Base-by-base conservation (phyloP, 2,329 filamentous ascomycete species). In the Sclerotinia sclerotiorum region DNA sequence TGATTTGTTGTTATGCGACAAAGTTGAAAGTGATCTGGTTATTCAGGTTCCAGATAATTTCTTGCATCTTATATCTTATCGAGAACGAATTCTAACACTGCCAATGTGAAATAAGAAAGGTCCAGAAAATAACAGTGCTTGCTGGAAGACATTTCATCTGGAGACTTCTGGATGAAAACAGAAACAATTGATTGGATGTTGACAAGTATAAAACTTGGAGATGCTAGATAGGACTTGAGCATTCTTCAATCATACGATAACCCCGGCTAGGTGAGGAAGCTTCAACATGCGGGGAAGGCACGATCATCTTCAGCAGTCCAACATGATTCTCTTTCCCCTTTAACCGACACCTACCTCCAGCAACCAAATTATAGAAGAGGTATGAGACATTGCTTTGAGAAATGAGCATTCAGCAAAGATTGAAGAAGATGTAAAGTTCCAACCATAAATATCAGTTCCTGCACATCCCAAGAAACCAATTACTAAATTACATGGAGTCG, bases 221-320 rank as follows among this genome's bases (percentile, higher is more conserved):
- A n/a, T n/a, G n/a, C n/a, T n/a, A n/a, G n/a, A 57, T 1, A 2
- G 0, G 27, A 60, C 2, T 5, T 46, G 42, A n/a, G 27, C 8
- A 32, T 32, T 24, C 19, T 48, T 49, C 13, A 46, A 51, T 63
- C 60, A n/a, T 51, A 63, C 60, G 44, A 61, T 35, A 4, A 24
- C 27, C 32, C 19, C 27, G 51, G n/a, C 29, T 17, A 4, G 19
- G 46, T 63, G 29, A 51, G n/a, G 60, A 6, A 63, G 17, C 27
- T 15, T 5, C 46, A 39, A 17, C 29, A 21, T 39, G 42, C 27
- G 58, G 15, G 46, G 60, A 51, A 63, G 60, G 60, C 5, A 19
- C 48, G 46, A 63, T 17, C 17, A 17, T 42, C 46, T 29, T 51
- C 35, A 49, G 24, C 8, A 55, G 39, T 42, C 13, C 13, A 42